A percentile compares a stretch with the other conserved stretches of the same genome.
These are phyloP conservation scores for Boletus edulis DNA, from an alignment of 768 basidiomycete genomes.

Conservation along the genomic window DNA sequence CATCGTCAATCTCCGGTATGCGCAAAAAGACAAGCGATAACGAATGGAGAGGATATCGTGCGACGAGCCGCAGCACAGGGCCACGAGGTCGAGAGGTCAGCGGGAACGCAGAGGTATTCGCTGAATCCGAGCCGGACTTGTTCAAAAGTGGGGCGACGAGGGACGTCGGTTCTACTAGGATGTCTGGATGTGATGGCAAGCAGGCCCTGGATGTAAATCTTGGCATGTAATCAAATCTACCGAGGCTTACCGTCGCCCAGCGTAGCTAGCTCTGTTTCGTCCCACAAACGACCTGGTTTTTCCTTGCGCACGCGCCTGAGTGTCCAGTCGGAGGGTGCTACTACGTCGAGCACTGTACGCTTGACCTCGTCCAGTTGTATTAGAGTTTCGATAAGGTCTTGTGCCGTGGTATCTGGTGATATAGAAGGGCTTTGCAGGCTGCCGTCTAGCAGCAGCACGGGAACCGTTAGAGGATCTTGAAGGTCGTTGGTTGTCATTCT, in stretches of 20 bases:
- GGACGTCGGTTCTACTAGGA: constrained; percentile 39
- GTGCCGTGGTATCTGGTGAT: constrained; percentile 47
- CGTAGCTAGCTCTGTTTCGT: constrained; percentile 63
- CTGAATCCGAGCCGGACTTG: constrained; percentile 32
- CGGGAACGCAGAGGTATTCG: constrained; percentile 47
- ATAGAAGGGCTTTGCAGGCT: constrained; percentile 64
- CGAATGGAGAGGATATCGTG: constrained; percentile 59
- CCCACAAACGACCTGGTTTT: constrained; percentile 61
- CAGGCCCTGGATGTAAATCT: constrained; percentile 11
- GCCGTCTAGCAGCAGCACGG: constrained; percentile 56
- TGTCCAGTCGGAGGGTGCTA: constrained; percentile 59
- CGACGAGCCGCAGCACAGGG: constrained; percentile 69
- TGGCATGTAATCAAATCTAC: background rate
- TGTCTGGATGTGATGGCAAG: constrained; percentile 37
- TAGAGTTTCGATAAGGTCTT: constrained; percentile 59
- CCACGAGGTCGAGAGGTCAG: constrained; percentile 65
- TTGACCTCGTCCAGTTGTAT: constrained; percentile 47
- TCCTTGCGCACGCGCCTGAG: constrained; percentile 64
- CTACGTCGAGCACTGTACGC: constrained; percentile 52
- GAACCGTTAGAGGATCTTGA: constrained; percentile 45
- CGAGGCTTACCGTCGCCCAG: constrained; percentile 59
- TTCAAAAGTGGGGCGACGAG: constrained; percentile 54
- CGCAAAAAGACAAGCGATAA: constrained; percentile 56
- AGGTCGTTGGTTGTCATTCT: constrained; percentile 30
- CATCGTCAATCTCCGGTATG: constrained; percentile 77